Conservation (phyloP, 768 basidiomycete genomes). For the Tremella mesenterica region DNA sequence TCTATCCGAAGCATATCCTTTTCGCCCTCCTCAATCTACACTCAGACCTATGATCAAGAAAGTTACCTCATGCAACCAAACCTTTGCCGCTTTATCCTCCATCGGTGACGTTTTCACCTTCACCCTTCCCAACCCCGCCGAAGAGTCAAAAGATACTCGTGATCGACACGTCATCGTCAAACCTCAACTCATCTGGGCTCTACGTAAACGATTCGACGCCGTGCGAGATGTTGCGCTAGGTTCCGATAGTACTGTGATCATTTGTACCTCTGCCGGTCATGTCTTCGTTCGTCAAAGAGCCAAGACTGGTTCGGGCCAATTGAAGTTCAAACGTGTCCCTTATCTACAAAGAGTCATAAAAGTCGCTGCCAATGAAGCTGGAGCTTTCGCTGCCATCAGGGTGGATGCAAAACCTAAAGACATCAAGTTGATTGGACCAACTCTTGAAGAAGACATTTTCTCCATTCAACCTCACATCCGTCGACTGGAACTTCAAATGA, state of each 20-base stretch:
- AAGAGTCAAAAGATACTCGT: conserved; percentile 43
- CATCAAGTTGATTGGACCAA: conserved; percentile 54
- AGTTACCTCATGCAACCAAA: conserved; percentile 66
- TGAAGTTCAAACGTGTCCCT: conserved; percentile 70
- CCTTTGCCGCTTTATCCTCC: conserved; percentile 71
- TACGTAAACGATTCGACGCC: conserved; percentile 75
- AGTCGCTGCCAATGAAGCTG: conserved; percentile 77
- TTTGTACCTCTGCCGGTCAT: conserved; percentile 91
- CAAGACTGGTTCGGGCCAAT: conserved; percentile 41
- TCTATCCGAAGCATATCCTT: conserved; percentile 63
- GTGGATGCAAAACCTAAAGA: conserved; percentile 58
- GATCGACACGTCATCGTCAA: conserved; percentile 50
- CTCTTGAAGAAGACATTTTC: conserved; percentile 59
- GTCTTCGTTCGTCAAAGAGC: conserved; percentile 73
- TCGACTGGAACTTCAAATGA: conserved; percentile 27
- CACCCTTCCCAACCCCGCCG: conserved; percentile 46
- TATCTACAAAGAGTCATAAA: conserved; percentile 74
- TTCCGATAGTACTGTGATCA: conserved; percentile 73
- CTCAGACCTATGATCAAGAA: conserved; percentile 67
- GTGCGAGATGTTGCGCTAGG: conserved; percentile 86
- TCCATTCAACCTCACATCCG: conserved; percentile 58
- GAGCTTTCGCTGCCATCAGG: conserved; percentile 76
- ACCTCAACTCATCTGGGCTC: conserved; percentile 84
- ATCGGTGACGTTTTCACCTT: conserved; percentile 92
- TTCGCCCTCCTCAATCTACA: conserved; percentile 69